Evolutionary conservation across 352 stramenopile genomes (phyloP), one percentile per base, ranked within the genome.

Genomic region (Phytophthora palmivora): DNA sequence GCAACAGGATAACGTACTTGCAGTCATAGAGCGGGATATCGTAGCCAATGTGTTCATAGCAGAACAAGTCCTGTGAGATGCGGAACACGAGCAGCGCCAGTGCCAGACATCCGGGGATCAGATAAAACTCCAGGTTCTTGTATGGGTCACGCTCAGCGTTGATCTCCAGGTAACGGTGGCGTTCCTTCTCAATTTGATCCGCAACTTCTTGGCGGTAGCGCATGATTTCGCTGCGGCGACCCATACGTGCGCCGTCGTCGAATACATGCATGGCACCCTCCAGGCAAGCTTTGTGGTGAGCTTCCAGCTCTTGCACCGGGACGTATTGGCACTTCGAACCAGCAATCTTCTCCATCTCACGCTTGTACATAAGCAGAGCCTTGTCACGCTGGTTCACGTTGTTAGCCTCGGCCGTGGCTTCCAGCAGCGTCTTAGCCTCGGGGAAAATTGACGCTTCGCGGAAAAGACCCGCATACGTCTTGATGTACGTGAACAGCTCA

Each of bases 401-500:
- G 83, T 99, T 99, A 21, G 97, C 97, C 60, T 97, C 87, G 0
- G 97, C 95, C 6, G 97, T 99, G 6, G 98, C 97, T 59, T 98
- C 96, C 16, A 99, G 72, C 69, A 99, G 80, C 28, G 97, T 99
- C 79, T 98, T 97, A 4, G 97, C 96, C 68, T 99, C 94, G 0
- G 97, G 97, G 72, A 99, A 99, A 49, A 97, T 94, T 9, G 91
- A 95, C 18, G 94, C 96, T 48, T 97, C 89, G 21, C 95, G 84
- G 87, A 99, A 99, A 34, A 99, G 88, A 44, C 89, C 79, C 10
- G 96, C 96, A 74, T 99, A 99, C 22, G 92, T 94, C 63, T 98
- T 96, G 64, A 99, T 98, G 76, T 98, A 99, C 37, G 90, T 97
- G 58, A 84, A 88, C 22, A 99, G 75, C 74, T 99, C 96, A 16